phyloP scores from a whole-genome alignment of 164 flowering plant genomes.

The Taxillus chinensis region DNA sequence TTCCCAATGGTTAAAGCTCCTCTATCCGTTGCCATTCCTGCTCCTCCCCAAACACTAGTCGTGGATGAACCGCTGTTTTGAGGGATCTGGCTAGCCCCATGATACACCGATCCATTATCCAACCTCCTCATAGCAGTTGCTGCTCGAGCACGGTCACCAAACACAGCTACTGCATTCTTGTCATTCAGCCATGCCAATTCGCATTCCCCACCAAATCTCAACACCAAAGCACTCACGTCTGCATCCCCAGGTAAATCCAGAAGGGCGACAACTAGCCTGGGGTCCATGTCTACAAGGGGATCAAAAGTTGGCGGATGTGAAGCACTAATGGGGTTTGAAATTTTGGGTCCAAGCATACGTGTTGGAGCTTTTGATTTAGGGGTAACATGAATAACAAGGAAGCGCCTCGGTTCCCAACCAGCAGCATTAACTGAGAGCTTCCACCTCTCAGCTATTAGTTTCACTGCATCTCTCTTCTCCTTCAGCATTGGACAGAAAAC shows the following conservation, averaged over 20 bases:
- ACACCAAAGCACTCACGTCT: constrained; percentile 75
- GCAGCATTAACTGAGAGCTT: constrained; percentile 69
- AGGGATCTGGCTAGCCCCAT: constrained; percentile 49
- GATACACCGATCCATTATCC: constrained; percentile 85
- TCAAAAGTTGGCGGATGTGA: constrained; percentile 52
- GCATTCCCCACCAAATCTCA: constrained; percentile 98
- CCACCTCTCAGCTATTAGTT: constrained; percentile 91
- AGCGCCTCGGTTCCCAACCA: constrained; percentile 97
- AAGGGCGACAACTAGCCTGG: constrained; percentile 86
- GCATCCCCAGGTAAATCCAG: constrained; percentile 89
- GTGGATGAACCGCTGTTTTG: constrained; percentile 26
- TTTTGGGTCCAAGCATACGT: constrained; percentile 59
- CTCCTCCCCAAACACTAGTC: constrained; percentile 47
- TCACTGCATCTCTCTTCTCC: constrained; percentile 87
- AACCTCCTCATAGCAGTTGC: constrained; percentile 94
- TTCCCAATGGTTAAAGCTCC: constrained; percentile 25
- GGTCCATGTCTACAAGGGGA: constrained; percentile 90
- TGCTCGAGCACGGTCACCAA: constrained; percentile 82
- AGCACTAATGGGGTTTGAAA: constrained; percentile 21
- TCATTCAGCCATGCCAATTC: constrained; percentile 94
- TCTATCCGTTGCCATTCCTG: constrained; percentile 25
- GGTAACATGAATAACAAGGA: constrained; percentile 70
- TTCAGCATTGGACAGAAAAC: constrained; percentile 76
- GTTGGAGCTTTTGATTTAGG: constrained; percentile 77
- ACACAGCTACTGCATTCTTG: constrained; percentile 87